phyloP scores from a whole-genome alignment of 257 asterid genomes.

The Solanum clarkiae region DNA sequence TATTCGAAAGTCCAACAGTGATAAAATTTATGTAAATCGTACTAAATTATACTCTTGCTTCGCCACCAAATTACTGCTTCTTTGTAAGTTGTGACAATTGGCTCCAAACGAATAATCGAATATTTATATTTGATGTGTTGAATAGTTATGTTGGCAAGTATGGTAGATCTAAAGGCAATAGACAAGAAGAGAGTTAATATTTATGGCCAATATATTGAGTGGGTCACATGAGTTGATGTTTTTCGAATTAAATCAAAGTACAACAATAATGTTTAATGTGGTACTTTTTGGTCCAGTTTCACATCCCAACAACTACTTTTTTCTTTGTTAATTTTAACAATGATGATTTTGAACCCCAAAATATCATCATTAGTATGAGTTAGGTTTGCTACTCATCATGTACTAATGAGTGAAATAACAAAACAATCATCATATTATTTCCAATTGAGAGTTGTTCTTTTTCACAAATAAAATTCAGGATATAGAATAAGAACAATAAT shows the following conservation, averaged over 20 bases:
- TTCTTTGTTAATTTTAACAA: neutral
- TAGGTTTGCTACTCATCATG: neutral
- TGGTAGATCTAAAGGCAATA: neutral
- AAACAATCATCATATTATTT: neutral
- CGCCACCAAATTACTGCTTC: neutral
- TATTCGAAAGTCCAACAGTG: too few species aligned
- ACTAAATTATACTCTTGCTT: neutral
- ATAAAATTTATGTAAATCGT: too few species aligned
- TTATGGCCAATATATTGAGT: neutral
- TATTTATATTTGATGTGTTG: neutral
- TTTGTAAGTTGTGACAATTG: neutral
- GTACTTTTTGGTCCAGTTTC: conserved; percentile 7
- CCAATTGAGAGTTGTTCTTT: too few species aligned
- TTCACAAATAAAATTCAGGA: neutral
- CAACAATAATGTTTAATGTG: conserved; percentile 6
- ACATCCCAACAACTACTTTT: neutral
- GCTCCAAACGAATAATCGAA: neutral
- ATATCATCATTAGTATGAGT: neutral
- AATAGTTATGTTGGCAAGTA: neutral
- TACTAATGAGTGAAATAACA: neutral
- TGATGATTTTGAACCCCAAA: neutral
- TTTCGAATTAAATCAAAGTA: conserved; percentile 11
- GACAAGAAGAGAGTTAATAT: neutral
- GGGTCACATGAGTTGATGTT: conserved; percentile 4
- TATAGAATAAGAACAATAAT: too few species aligned